Percentiles rank a stretch among this genome's conserved stretches.
These are phyloP conservation scores for Solanum acaule DNA, from an alignment of 257 asterid species.

Conservation along the genomic window DNA sequence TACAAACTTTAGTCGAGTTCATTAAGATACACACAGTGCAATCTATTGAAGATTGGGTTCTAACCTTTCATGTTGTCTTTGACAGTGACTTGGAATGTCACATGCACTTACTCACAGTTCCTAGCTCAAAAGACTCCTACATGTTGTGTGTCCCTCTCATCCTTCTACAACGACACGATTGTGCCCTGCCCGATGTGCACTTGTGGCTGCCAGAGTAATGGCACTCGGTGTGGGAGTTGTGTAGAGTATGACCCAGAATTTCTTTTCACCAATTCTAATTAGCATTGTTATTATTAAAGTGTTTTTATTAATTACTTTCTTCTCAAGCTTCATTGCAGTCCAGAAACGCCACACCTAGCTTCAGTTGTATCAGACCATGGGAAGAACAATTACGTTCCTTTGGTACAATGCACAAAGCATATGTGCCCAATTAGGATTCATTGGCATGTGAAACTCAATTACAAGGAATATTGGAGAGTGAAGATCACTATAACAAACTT, in stretches of 20 bases:
- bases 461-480: constrained; percentile 84
- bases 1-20: background rate
- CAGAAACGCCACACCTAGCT: constrained; percentile 55
- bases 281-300: background rate
- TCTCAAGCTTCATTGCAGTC: constrained; percentile 28
- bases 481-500: constrained; percentile 74
- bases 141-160: constrained; percentile 83
- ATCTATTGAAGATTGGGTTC: background rate
- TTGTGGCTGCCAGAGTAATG: constrained; percentile 74
- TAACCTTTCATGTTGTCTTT: background rate
- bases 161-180: constrained; percentile 76
- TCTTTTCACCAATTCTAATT: background rate
- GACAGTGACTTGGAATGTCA: constrained; percentile 42
- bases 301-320: background rate
- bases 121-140: constrained; percentile 80
- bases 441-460: constrained; percentile 81
- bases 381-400: constrained; percentile 48
- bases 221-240: constrained; percentile 62
- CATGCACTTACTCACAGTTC: constrained; percentile 86
- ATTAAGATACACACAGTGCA: background rate
- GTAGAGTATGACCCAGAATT: constrained; percentile 41
- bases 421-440: constrained; percentile 92
- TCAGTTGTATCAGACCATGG: constrained; percentile 57
- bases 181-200: constrained; percentile 95
- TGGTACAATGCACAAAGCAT: constrained; percentile 76